phyloP scores from a whole-genome alignment of 2,329 filamentous ascomycete species.

The Eutypella sp. region DNA sequence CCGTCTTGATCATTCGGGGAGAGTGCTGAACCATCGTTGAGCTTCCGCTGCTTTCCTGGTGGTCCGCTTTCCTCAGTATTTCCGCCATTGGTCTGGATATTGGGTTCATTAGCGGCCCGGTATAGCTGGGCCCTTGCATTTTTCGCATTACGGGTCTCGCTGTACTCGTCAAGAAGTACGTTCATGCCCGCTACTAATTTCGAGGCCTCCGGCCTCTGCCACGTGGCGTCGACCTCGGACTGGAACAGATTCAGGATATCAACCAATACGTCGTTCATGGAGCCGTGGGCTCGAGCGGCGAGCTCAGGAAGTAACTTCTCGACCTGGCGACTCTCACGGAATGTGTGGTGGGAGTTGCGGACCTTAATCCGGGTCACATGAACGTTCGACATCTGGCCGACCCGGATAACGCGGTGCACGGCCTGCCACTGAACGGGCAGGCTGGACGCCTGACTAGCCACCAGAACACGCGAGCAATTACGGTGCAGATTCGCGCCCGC shows the following conservation, averaged over 20 bases:
- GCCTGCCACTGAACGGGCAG: conserved; percentile 21
- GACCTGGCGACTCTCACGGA: conserved; percentile 23
- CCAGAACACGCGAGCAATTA: conserved; percentile 21
- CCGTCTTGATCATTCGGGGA: neutral
- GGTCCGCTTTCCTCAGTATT: neutral
- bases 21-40: neutral
- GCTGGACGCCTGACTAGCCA: conserved; percentile 22
- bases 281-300: conserved; percentile 16
- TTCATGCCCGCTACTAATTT: conserved; percentile 14
- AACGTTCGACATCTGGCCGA: conserved; percentile 21
- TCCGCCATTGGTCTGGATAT: neutral
- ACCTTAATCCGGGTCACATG: conserved; percentile 20
- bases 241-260: conserved; percentile 23
- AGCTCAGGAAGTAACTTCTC: conserved; percentile 26
- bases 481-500: conserved; percentile 24
- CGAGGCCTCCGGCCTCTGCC: conserved; percentile 15
- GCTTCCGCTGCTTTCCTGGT: neutral
- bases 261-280: conserved; percentile 16
- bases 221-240: conserved; percentile 16
- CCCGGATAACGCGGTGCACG: conserved; percentile 24
- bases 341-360: conserved; percentile 21
- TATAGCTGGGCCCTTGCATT: conserved; percentile 3
- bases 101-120: conserved; percentile 1
- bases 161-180: conserved; percentile 6
- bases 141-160: neutral